These are phyloP conservation scores for Phylloporus arenicola DNA, from an alignment of 768 basidiomycete genomes.

Conservation along the genomic window DNA sequence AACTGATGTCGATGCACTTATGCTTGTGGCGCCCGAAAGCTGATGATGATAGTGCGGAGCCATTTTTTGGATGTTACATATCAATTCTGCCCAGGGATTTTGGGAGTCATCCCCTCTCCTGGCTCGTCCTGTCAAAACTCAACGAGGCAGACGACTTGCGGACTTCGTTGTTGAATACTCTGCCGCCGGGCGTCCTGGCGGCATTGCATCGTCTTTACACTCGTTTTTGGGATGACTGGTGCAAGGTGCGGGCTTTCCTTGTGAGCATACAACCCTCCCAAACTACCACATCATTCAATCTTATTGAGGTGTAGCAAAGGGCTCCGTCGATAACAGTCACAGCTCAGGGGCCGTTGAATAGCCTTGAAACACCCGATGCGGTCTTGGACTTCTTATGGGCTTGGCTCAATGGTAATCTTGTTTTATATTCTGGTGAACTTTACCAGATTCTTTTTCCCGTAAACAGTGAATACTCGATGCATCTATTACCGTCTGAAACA, in stretches of 20 bases:
- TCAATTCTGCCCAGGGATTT: slow-evolving; percentile 72
- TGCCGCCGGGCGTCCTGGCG: slow-evolving; percentile 45
- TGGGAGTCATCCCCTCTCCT: slow-evolving; percentile 75
- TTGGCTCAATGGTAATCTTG: slow-evolving; percentile 75
- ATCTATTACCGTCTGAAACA: slow-evolving; percentile 62
- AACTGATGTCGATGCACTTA: slow-evolving; percentile 79
- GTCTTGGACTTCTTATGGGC: slow-evolving; percentile 68
- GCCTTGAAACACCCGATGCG: slow-evolving; percentile 5
- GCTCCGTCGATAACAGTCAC: neutral
- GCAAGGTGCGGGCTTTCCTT: slow-evolving; percentile 42
- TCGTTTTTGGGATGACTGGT: slow-evolving; percentile 60
- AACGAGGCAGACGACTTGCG: slow-evolving; percentile 12
- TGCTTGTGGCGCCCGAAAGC: slow-evolving; percentile 53
- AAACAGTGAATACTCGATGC: slow-evolving; percentile 85
- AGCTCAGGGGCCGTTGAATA: neutral
- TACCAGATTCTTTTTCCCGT: neutral
- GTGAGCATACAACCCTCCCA: slow-evolving; percentile 34
- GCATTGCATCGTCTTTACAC: slow-evolving; percentile 39
- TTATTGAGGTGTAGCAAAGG: slow-evolving; percentile 4
- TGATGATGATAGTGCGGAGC: slow-evolving; percentile 44
- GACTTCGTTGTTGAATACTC: slow-evolving; percentile 31
- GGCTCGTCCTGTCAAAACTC: slow-evolving; percentile 41
- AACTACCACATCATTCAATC: neutral
- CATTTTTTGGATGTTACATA: slow-evolving; percentile 70
- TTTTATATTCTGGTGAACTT: slow-evolving; percentile 2